Base-by-base conservation (phyloP, 176 grass and related monocot species). In the Cymbopogon citratus region DNA sequence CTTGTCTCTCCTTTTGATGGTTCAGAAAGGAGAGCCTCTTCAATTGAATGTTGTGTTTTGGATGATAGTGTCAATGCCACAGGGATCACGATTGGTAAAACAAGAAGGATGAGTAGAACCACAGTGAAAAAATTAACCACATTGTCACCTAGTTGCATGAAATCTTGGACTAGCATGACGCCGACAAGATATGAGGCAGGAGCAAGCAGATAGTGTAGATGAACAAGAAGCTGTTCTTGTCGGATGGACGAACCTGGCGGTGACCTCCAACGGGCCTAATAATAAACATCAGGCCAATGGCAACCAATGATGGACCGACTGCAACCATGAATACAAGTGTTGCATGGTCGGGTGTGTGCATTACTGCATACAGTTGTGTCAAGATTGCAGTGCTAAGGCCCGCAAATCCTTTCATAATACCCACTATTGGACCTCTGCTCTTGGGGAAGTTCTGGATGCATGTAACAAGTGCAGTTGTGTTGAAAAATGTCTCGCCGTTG, bases 371-470 rank as follows among this genome's bases (percentile, higher is more conserved):
- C 23, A 97, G 40, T 60, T 97, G 94, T 48, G 87, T 97, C 69
- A 97, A 71, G 62, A 97, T 94, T 4, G 94, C 94, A 3, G 86
- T 93, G 65, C 92, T 94, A n/a, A 97, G 77, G 61, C 94, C 94
- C 0, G 92, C 92, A 89, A 97, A 97, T 71, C 92, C 94, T 84
- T 97, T 97, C 28, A 97, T 64, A 57, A 97, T 94, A 34, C 94
- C 94, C 27, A 97, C 94, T 63, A 75, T 89, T 77, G 90, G 94
- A 6, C 94, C 94, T 28, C 94, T 89, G 85, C 81, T 92, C 78
- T 94, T 97, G 14, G 94, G 94, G 48, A 97, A 97, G 81, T 97
- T 97, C 63, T 97, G 92, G 39, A 97, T 93, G 76, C 94, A 92
- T 77, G 90, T 94, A 41, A 97, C 92, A 33, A 97, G 89, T 41